Conservation (phyloP, 495 filamentous ascomycete species). For the Annulohypoxylon nitens region DNA sequence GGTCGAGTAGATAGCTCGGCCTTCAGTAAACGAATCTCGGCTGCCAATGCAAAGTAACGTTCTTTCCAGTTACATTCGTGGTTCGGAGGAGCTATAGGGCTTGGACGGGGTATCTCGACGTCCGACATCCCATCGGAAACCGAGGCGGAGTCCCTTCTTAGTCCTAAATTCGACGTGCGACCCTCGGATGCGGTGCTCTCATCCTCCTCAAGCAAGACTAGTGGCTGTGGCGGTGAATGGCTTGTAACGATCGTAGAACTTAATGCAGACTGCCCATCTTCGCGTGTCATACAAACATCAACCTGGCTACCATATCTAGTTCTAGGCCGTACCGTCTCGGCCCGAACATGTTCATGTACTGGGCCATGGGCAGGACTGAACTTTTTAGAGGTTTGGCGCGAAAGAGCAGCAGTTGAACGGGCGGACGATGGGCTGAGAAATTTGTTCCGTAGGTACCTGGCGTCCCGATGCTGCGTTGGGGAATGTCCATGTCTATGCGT, state of each 20-base stretch:
- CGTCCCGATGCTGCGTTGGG: constrained; percentile 8
- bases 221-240: constrained; percentile 30
- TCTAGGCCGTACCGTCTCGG: not conserved
- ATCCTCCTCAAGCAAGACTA: constrained; percentile 5
- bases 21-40: constrained; percentile 50
- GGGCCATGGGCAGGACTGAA: not conserved
- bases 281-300: not conserved
- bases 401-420: constrained; percentile 13
- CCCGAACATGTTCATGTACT: not conserved
- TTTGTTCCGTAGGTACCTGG: not conserved
- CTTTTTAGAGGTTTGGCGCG: constrained; percentile 9
- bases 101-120: constrained; percentile 33
- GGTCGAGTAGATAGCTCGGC: constrained; percentile 41
- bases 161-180: not conserved
- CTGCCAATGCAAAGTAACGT: constrained; percentile 47
- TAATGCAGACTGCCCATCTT: not conserved
- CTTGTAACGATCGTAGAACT: constrained; percentile 4
- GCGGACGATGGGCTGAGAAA: constrained; percentile 27
- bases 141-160: not conserved
- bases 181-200: constrained; percentile 5
- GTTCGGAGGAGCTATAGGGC: constrained; percentile 44
- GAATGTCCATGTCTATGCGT: not conserved
- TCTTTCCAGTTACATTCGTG: constrained; percentile 55
- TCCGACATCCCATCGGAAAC: constrained; percentile 10
- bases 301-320: not conserved